Base-by-base conservation (phyloP, 2,329 filamentous ascomycete genomes). In the Diaporthe amygdali region DNA sequence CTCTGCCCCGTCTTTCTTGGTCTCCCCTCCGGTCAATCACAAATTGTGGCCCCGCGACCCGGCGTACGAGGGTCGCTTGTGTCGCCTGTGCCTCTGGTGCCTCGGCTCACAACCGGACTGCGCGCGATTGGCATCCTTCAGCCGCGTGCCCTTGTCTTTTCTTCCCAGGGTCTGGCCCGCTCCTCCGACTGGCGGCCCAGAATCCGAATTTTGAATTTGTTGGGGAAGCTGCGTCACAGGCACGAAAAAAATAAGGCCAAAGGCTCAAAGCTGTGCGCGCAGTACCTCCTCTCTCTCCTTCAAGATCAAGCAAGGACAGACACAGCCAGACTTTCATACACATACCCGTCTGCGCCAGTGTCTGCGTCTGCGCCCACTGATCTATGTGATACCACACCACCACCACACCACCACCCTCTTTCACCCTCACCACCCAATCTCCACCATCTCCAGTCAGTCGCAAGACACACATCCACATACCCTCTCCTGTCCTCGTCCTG, bases 181-280 rank as follows among this genome's bases (percentile, higher is more conserved):
- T 68, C 52, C 66, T 34, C 59, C 59, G 59, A 34, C 59, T 64
- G 59, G 59, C 59, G 59, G 59, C 59, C 59, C 44, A 64, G 44
- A 49, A n/a, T 37, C 59, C 44, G 44, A 64, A 68, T 56, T 47
- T 39, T 56, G 66, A 68, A 59, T 68, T 68, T 68, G 66, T 68
- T 68, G 66, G 66, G 66, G 66, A 68, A 68, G 66, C 66, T 68
- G 66, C 66, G 66, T 68, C 66, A 68, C 66, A 68, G 66, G 32
- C 52, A 49, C 49, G 25, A 37, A 15, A 67, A 44, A 25, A 47
- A 67, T 51, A 59, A 49, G 39, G 25, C 54, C 52, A 49, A 37
- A 14, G 46, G 14, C 34, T 63, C 59, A 47, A 47, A 63, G 59
- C 59, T 47, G 59, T 63, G 59, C 41, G 41, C 59, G 34, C 30